Conservation (phyloP, 768 basidiomycete genomes). For the Trametopsis cervina region DNA sequence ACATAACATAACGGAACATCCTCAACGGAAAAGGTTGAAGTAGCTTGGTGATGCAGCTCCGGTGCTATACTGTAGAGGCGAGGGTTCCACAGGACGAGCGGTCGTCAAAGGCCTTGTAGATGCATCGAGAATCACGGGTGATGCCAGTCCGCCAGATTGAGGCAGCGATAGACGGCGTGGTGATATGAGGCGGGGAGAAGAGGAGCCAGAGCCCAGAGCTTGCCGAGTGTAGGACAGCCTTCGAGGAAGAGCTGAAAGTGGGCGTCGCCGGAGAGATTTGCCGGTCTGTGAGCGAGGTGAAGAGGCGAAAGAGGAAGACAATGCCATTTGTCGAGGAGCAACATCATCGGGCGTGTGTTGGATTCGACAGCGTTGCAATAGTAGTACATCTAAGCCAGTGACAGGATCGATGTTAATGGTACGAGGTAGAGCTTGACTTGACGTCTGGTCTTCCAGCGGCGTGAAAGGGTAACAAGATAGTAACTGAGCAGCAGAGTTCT, state of each 20-base stretch:
- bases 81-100: background rate
- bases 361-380: background rate
- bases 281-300: background rate
- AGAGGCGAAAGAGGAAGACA: background rate
- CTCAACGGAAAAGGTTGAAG: too few species aligned
- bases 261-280: background rate
- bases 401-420: background rate
- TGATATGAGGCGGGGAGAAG: background rate
- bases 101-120: background rate
- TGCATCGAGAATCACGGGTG: background rate
- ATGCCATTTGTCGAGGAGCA: background rate
- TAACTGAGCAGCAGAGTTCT: background rate
- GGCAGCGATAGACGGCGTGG: background rate
- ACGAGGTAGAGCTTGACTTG: background rate
- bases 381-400: background rate
- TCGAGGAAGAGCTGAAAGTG: background rate
- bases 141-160: background rate
- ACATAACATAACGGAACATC: too few species aligned
- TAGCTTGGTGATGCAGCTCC: background rate
- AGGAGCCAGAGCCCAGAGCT: background rate
- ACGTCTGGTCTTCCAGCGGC: background rate
- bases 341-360: background rate
- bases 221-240: background rate
- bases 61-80: background rate
- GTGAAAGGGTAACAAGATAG: constrained; percentile 7